Conservation (phyloP, 2,329 filamentous ascomycete species). For the Bretziella fagacearum region DNA sequence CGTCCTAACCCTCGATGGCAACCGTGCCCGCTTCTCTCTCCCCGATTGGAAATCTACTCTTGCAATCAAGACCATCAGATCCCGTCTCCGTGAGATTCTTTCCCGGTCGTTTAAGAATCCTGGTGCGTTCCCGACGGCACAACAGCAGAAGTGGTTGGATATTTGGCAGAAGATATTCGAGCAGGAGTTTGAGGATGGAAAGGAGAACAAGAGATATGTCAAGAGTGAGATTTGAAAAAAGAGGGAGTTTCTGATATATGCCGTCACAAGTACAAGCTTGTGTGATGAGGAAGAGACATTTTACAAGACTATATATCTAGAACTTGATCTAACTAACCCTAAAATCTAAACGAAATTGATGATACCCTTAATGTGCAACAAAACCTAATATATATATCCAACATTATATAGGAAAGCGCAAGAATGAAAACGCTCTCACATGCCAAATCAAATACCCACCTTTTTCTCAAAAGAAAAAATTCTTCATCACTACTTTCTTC, state of each 20-base stretch:
- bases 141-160: constrained; percentile 58
- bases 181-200: constrained; percentile 11
- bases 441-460: background rate
- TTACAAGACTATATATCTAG: no score
- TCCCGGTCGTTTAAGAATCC: constrained; percentile 52
- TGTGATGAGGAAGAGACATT: no score
- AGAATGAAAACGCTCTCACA: background rate
- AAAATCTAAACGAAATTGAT: no score
- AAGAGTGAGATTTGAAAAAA: constrained; percentile 1
- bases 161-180: constrained; percentile 54
- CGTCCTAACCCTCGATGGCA: constrained; percentile 72
- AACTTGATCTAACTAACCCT: no score
- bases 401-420: background rate
- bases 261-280: no score
- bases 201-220: constrained; percentile 1
- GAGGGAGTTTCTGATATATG: no score
- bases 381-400: no score
- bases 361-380: background rate
- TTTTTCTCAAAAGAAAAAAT: background rate
- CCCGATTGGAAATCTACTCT: constrained; percentile 82
- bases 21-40: constrained; percentile 66
- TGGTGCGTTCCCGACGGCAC: constrained; percentile 42
- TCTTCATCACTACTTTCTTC: background rate
- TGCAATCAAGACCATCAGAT: constrained; percentile 66
- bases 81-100: constrained; percentile 58